Conservation (phyloP, 495 filamentous ascomycete species). For the Articulospora tetracladia region DNA sequence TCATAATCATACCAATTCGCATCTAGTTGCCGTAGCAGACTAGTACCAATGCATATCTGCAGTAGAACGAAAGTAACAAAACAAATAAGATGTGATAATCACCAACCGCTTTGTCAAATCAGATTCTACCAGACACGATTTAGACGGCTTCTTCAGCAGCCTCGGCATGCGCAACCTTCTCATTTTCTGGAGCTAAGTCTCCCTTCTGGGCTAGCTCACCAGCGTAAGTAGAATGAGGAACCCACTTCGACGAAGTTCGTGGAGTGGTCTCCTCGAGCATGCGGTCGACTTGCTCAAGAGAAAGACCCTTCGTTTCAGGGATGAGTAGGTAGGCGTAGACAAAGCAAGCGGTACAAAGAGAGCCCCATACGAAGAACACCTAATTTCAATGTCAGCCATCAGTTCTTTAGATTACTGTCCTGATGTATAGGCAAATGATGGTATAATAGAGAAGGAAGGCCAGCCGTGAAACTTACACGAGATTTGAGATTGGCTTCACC, state of each 20-base stretch:
- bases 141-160: neutral
- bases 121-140: neutral
- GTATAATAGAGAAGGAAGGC: too few relatives aligned
- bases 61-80: neutral
- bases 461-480: constrained; percentile 58
- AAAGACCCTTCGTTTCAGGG: constrained; percentile 74
- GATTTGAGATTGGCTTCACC: constrained; percentile 54
- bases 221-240: constrained; percentile 65
- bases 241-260: constrained; percentile 65
- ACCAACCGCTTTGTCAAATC: neutral
- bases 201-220: constrained; percentile 40
- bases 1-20: neutral
- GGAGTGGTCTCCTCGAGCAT: constrained; percentile 84
- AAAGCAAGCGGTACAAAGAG: constrained; percentile 61
- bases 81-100: neutral
- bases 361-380: constrained; percentile 72
- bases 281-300: constrained; percentile 84
- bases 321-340: constrained; percentile 77
- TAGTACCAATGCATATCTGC: neutral
- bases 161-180: neutral
- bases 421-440: too few relatives aligned
- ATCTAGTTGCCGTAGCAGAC: neutral
- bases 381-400: neutral
- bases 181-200: neutral
- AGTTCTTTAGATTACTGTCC: too few relatives aligned